Conservation (phyloP, 2,329 filamentous ascomycete genomes). For the Chaetomiaceae sp. region DNA sequence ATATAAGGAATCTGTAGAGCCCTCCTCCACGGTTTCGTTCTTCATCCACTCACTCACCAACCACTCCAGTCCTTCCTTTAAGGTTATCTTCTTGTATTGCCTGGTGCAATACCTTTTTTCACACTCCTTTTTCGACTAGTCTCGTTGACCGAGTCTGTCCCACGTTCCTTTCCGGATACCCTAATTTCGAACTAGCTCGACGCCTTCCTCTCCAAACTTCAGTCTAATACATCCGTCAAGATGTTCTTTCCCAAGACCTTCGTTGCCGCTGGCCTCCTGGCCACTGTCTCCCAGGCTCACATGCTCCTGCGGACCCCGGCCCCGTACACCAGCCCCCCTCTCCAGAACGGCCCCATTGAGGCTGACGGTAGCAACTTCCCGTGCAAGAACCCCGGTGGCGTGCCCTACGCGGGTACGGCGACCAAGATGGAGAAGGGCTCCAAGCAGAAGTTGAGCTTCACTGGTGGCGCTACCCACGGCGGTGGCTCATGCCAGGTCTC, state of each 20-base stretch:
- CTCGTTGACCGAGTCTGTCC: constrained; percentile 27
- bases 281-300: constrained; percentile 63
- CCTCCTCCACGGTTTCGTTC: constrained; percentile 19
- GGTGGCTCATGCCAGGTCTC: constrained; percentile 91
- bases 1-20: constrained; percentile 16
- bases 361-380: constrained; percentile 66
- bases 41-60: constrained; percentile 18
- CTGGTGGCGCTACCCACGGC: constrained; percentile 73
- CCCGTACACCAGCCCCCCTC: constrained; percentile 48
- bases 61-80: constrained; percentile 27
- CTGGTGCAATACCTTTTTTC: constrained; percentile 40
- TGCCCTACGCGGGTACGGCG: constrained; percentile 40
- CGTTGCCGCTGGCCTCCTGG: constrained; percentile 51
- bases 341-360: constrained; percentile 61
- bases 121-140: constrained; percentile 24
- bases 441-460: constrained; percentile 58
- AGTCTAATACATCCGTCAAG: constrained; percentile 33
- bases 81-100: constrained; percentile 34
- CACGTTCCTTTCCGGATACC: constrained; percentile 25
- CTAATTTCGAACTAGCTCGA: constrained; percentile 25
- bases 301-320: constrained; percentile 67
- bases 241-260: constrained; percentile 49
- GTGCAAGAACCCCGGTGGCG: constrained; percentile 63
- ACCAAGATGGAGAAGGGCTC: constrained; percentile 64
- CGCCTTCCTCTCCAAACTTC: constrained; percentile 40